Percentiles rank a stretch among this genome's conserved stretches.
phyloP scores from a whole-genome alignment of 441 rosid genomes.

The Manihot esculenta region DNA sequence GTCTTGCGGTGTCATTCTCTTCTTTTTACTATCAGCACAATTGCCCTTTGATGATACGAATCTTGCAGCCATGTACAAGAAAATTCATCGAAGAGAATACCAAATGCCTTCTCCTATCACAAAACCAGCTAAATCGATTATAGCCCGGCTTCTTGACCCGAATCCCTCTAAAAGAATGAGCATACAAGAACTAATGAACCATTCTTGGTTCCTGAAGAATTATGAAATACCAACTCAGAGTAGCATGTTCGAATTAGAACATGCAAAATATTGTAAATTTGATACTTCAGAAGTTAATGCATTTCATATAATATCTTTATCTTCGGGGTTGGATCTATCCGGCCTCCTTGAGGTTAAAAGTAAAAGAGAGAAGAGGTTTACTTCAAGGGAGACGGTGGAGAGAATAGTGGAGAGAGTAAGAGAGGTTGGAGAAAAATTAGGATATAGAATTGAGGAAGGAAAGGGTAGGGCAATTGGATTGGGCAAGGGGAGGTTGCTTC shows the following conservation, averaged over 20 bases:
- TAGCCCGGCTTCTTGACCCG: conserved; percentile 68
- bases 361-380: conserved; percentile 61
- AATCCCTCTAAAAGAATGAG: conserved; percentile 68
- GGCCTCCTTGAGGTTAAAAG: conserved; percentile 59
- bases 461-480: conserved; percentile 51
- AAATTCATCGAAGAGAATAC: conserved; percentile 49
- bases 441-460: conserved; percentile 60
- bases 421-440: conserved; percentile 59
- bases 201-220: conserved; percentile 56
- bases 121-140: conserved; percentile 51
- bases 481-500: conserved; percentile 51
- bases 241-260: conserved; percentile 22
- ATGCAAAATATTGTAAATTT: background rate
- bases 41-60: conserved; percentile 70
- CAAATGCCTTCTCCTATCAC: conserved; percentile 59
- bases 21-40: conserved; percentile 49
- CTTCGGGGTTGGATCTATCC: conserved; percentile 77
- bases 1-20: conserved; percentile 91
- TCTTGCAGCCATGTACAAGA: conserved; percentile 53
- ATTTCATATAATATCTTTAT: conserved; percentile 69
- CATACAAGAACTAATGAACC: conserved; percentile 41
- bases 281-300: conserved; percentile 40
- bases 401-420: conserved; percentile 57
- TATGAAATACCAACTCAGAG: conserved; percentile 24
- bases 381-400: conserved; percentile 49